Conservation (phyloP, 2,329 filamentous ascomycete species). For the Xylariomycetidae sp. region DNA sequence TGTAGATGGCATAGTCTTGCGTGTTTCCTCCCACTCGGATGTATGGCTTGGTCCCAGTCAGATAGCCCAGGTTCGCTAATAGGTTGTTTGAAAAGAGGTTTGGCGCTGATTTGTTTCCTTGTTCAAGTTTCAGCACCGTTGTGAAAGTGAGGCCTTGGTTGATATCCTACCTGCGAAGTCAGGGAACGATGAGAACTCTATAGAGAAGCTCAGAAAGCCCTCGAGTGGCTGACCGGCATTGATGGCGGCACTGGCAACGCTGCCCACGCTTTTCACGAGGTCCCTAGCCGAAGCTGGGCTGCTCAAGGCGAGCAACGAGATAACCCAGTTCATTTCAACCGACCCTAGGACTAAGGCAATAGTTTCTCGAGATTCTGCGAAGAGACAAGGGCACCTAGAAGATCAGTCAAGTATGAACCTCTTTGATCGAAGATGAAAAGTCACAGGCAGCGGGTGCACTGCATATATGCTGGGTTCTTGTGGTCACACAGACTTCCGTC, state of each 20-base stretch:
- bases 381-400: too few relatives aligned
- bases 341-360: not conserved
- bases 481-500: too few relatives aligned
- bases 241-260: slow-evolving; percentile 6
- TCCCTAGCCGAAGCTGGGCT: slow-evolving; percentile 11
- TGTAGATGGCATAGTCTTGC: slow-evolving; percentile 58
- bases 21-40: slow-evolving; percentile 63
- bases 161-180: slow-evolving; percentile 26
- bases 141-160: not conserved
- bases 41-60: slow-evolving; percentile 51
- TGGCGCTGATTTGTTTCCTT: slow-evolving; percentile 37
- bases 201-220: slow-evolving; percentile 35
- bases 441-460: too few relatives aligned
- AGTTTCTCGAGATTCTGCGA: not conserved
- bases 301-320: too few relatives aligned
- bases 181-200: slow-evolving; percentile 35
- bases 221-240: slow-evolving; percentile 27
- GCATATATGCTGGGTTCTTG: too few relatives aligned
- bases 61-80: slow-evolving; percentile 47
- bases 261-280: slow-evolving; percentile 6
- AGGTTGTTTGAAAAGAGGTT: slow-evolving; percentile 57
- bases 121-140: slow-evolving; percentile 4
- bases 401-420: too few relatives aligned
- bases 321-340: not conserved
- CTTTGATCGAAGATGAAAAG: too few relatives aligned